phyloP scores from a whole-genome alignment of 257 asterid genomes.

The Solanum clarkiae region DNA sequence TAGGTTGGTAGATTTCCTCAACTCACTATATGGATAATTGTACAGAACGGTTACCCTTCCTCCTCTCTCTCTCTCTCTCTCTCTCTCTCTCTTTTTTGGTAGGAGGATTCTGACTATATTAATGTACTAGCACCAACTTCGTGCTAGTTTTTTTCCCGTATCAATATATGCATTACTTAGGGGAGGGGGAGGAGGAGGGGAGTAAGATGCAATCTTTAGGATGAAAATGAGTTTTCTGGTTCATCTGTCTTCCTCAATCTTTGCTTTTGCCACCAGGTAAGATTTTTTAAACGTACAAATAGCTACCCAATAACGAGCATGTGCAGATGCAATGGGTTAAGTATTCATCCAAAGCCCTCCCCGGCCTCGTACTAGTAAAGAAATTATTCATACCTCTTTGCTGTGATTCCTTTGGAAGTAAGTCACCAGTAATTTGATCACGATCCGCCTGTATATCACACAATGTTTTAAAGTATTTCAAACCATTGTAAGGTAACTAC shows the following conservation, averaged over 20 bases:
- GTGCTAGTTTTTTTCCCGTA: background rate
- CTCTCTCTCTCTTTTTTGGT: background rate
- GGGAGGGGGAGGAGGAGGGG: background rate
- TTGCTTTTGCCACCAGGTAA: background rate
- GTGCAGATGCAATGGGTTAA: background rate
- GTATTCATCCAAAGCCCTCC: background rate
- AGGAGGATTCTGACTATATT: background rate
- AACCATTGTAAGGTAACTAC: background rate
- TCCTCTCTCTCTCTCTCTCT: too few species aligned
- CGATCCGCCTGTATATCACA: slow-evolving; percentile 74
- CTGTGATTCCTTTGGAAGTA: slow-evolving; percentile 97
- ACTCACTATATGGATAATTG: background rate
- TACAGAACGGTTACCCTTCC: background rate
- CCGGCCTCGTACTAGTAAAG: background rate
- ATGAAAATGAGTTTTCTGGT: background rate
- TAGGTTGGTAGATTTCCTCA: background rate
- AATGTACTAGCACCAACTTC: background rate
- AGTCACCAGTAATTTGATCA: slow-evolving; percentile 85
- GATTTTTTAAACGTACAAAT: background rate
- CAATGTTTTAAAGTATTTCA: background rate
- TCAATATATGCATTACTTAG: background rate
- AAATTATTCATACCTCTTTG: slow-evolving; percentile 58
- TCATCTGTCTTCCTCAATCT: background rate
- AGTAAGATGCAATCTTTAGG: background rate
- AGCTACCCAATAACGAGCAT: background rate